These are phyloP conservation scores for Rhazya stricta DNA, from an alignment of 257 asterid species.

Conservation along the genomic window DNA sequence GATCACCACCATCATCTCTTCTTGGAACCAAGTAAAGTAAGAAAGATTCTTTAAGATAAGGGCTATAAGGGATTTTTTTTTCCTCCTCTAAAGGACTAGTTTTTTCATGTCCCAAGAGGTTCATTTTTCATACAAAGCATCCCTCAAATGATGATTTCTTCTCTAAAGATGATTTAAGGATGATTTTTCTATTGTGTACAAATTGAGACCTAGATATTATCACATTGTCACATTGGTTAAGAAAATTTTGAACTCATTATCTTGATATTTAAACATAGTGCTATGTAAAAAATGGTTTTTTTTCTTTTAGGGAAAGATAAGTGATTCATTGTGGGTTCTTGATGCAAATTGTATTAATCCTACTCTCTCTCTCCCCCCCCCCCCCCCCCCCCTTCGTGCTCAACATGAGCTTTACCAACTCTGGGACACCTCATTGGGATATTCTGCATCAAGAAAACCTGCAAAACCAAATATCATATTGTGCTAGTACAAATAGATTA, in stretches of 20 bases:
- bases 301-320: too few species aligned
- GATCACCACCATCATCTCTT: neutral
- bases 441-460: neutral
- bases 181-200: neutral
- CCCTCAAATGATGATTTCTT: neutral
- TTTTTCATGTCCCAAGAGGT: neutral
- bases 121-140: neutral
- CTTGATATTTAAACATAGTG: neutral
- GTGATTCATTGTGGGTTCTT: neutral
- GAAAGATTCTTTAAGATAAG: slow-evolving; percentile 1
- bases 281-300: neutral
- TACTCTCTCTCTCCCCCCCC: neutral
- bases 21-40: neutral
- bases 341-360: neutral
- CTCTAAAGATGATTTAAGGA: neutral
- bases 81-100: neutral
- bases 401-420: neutral
- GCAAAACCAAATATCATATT: neutral
- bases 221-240: neutral
- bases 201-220: neutral
- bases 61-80: too few species aligned
- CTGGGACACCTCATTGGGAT: neutral
- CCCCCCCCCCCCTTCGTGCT: neutral
- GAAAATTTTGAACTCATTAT: neutral
- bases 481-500: neutral